Conservation (phyloP, 2,329 filamentous ascomycete genomes). For the Exophiala sp. region DNA sequence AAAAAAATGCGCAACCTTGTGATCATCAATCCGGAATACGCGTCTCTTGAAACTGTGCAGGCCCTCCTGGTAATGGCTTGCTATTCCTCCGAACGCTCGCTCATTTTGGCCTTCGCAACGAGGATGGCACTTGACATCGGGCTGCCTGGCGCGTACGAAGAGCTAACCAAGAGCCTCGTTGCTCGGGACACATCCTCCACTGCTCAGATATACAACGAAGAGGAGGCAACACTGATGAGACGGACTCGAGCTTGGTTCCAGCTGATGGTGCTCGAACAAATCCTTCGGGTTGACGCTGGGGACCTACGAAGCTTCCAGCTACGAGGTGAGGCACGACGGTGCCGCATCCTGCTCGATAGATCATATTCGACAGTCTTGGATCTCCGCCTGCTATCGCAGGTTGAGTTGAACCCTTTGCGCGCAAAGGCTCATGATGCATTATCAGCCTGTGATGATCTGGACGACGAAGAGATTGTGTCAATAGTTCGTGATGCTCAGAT, state of each 20-base stretch:
- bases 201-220: neutral
- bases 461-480: slow-evolving; percentile 38
- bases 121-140: slow-evolving; percentile 51
- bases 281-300: slow-evolving; percentile 46
- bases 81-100: slow-evolving; percentile 51
- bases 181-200: slow-evolving; percentile 25
- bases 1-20: slow-evolving; percentile 47
- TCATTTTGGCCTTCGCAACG: slow-evolving; percentile 50
- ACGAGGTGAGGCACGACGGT: slow-evolving; percentile 40
- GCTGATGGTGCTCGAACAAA: slow-evolving; percentile 52
- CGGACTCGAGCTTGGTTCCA: slow-evolving; percentile 52
- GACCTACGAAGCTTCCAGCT: slow-evolving; percentile 42
- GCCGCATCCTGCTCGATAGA: slow-evolving; percentile 45
- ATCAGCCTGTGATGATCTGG: slow-evolving; percentile 26
- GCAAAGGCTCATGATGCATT: slow-evolving; percentile 38
- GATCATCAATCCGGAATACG: slow-evolving; percentile 38
- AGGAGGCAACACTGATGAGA: slow-evolving; percentile 36
- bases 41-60: slow-evolving; percentile 50
- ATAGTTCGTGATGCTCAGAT: slow-evolving; percentile 46
- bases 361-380: slow-evolving; percentile 47
- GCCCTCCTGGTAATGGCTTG: slow-evolving; percentile 52
- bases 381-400: slow-evolving; percentile 51
- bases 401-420: slow-evolving; percentile 36
- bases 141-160: slow-evolving; percentile 44
- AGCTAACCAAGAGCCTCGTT: slow-evolving; percentile 34